phyloP scores from a whole-genome alignment of 176 grass and related monocot genomes.

The Pharus latifolius region DNA sequence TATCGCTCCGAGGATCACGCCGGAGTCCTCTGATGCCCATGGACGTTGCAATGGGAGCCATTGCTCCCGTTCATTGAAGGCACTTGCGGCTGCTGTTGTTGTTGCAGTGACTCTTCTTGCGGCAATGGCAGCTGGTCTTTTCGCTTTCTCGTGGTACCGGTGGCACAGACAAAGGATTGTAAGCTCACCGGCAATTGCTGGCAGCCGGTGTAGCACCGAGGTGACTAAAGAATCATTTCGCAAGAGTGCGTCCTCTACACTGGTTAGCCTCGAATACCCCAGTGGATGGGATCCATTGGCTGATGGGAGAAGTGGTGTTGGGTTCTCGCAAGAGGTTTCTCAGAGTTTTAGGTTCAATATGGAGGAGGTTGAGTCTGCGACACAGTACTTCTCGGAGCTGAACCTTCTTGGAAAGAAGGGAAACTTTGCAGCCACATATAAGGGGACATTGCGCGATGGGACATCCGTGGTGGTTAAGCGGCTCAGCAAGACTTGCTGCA shows the following conservation, averaged over 20 bases:
- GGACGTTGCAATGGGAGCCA: slow-evolving; percentile 27
- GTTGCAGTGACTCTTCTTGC: slow-evolving; percentile 30
- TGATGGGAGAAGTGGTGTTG: slow-evolving; percentile 27
- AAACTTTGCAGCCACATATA: slow-evolving; percentile 41
- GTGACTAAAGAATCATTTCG: slow-evolving; percentile 23
- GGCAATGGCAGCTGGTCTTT: slow-evolving; percentile 27
- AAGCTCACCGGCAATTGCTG: not conserved
- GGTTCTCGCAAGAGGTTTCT: slow-evolving; percentile 37
- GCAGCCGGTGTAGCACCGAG: slow-evolving; percentile 15
- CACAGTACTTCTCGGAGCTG: slow-evolving; percentile 82
- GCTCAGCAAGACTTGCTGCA: slow-evolving; percentile 81
- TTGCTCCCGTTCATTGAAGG: slow-evolving; percentile 44
- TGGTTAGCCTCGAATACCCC: slow-evolving; percentile 84
- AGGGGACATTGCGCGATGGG: slow-evolving; percentile 70
- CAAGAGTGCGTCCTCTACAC: slow-evolving; percentile 54
- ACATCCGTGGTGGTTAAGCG: slow-evolving; percentile 60
- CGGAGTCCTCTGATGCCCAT: not conserved
- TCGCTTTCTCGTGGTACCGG: slow-evolving; percentile 43
- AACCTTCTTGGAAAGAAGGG: slow-evolving; percentile 60
- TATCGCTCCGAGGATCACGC: slow-evolving; percentile 24
- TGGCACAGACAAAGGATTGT: slow-evolving; percentile 26
- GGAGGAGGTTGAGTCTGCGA: slow-evolving; percentile 91
- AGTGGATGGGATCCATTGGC: slow-evolving; percentile 82
- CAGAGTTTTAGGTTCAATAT: slow-evolving; percentile 58
- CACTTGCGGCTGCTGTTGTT: slow-evolving; percentile 31